Evolutionary conservation across 164 flowering plant genomes (phyloP).

Genomic region (Tinospora cordifolia): DNA sequence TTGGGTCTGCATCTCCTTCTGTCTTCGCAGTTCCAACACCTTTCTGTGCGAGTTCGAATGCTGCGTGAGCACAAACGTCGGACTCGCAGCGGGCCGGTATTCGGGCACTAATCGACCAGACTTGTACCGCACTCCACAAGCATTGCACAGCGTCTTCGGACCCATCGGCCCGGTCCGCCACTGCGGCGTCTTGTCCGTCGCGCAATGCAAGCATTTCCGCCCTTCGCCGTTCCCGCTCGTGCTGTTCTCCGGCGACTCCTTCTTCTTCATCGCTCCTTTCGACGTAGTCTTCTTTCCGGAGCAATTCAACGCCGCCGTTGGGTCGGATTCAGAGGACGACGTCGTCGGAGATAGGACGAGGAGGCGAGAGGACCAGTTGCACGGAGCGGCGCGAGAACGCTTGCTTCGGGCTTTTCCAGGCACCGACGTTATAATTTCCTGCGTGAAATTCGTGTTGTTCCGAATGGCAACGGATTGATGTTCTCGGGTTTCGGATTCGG

Average conservation of each 20-base stretch:
- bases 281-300: not conserved
- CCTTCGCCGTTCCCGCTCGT: constrained; percentile 18
- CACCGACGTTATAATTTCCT: constrained; percentile 47
- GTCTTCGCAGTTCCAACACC: constrained; percentile 37
- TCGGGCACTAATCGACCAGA: constrained; percentile 46
- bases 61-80: constrained; percentile 32
- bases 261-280: constrained; percentile 5
- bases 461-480: not conserved
- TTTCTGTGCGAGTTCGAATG: constrained; percentile 46
- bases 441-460: constrained; percentile 27
- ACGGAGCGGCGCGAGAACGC: constrained; percentile 71
- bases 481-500: not conserved
- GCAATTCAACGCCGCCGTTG: not conserved
- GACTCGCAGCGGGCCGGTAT: constrained; percentile 43
- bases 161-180: constrained; percentile 49
- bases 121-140: constrained; percentile 41
- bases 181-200: constrained; percentile 44
- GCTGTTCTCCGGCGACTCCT: not conserved
- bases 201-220: constrained; percentile 40
- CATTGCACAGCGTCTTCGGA: constrained; percentile 43
- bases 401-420: constrained; percentile 89
- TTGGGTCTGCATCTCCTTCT: constrained; percentile 29
- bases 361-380: constrained; percentile 76
- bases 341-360: constrained; percentile 23
- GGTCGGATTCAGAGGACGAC: constrained; percentile 16